phyloP scores from a whole-genome alignment of 176 grass and related monocot genomes.

The bread wheat (Triticum aestivum) region IWGSC_CS_RefSeq_v2.1 NC_057802.1:465963382-465963881 shows the following conservation, averaged over 20 bases:
- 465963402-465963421: neutral
- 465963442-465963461: neutral
- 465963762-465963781: too few relatives aligned
- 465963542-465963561: conserved; percentile 53
- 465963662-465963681: too few relatives aligned
- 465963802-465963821: too few relatives aligned
- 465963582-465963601: neutral
- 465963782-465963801: too few relatives aligned
- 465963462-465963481: conserved; percentile 48
- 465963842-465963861: too few relatives aligned
- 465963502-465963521: conserved; percentile 47
- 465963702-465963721: too few relatives aligned
- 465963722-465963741: too few relatives aligned
- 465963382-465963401: neutral
- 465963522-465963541: conserved; percentile 73
- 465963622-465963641: neutral
- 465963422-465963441: neutral
- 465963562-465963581: conserved; percentile 71
- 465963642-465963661: too few relatives aligned
- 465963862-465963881: too few relatives aligned
- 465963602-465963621: neutral
- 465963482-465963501: conserved; percentile 62
- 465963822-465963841: too few relatives aligned
- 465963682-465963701: too few relatives aligned
- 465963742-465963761: too few relatives aligned